A percentile compares a stretch with the other conserved stretches of the same genome.
phyloP scores from a whole-genome alignment of 192 early-diverging fungal species.

The Allomyces macrogynus region DNA sequence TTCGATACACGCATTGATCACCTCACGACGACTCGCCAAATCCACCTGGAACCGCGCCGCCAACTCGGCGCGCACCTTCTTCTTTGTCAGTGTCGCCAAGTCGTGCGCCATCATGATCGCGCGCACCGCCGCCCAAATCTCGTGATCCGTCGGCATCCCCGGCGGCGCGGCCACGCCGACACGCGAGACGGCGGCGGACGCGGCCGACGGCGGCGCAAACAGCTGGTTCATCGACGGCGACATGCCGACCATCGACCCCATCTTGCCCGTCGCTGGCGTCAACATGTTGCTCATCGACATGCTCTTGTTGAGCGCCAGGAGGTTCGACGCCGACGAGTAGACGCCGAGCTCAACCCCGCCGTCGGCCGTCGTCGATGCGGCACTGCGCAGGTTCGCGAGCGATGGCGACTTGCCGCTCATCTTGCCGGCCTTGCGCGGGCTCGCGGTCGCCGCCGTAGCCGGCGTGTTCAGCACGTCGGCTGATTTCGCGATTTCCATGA shows the following conservation, averaged over 20 bases:
- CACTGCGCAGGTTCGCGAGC: neutral
- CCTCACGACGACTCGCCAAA: neutral
- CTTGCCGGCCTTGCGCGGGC: neutral
- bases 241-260: neutral
- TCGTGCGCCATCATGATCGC: slow-evolving; percentile 2
- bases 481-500: neutral
- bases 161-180: too few species aligned
- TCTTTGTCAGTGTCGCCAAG: slow-evolving; percentile 5
- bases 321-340: neutral
- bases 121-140: slow-evolving; percentile 4
- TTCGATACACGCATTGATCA: neutral
- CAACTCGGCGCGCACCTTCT: slow-evolving; percentile 5
- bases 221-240: neutral
- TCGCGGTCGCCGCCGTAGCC: neutral
- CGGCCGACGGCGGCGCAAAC: neutral
- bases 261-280: neutral
- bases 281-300: neutral
- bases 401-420: neutral
- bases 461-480: neutral
- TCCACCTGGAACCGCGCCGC: neutral
- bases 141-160: slow-evolving; percentile 5
- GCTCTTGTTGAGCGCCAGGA: neutral
- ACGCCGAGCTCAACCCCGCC: neutral
- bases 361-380: neutral
- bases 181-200: neutral